Base-by-base conservation (phyloP, 192 early-diverging fungal genomes). In the Coemansia sp. region DNA sequence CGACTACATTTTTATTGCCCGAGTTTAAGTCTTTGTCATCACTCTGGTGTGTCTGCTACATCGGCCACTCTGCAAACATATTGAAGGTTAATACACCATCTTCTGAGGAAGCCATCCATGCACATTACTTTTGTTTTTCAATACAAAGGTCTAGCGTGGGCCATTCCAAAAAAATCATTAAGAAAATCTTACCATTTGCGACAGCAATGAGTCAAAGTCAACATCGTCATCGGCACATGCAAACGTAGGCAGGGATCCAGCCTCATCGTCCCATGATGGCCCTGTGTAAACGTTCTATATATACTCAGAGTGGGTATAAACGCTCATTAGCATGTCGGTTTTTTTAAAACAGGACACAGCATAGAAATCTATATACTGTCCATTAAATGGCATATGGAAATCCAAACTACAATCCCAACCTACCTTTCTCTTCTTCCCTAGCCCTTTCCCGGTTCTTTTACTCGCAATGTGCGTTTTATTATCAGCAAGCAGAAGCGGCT, bases 221-320 rank as follows among this genome's bases (percentile, higher is more conserved):
- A 76, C 52, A 59, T 59, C 15, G 37, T 81, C 79, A 53, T 70
- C 64, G 21, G 63, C 26, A 32, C 59, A 56, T 2, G 79, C 61
- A 18, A 71, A 76, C 40, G 79, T 76, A 15, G 79, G 79, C 18
- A 82, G 68, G 43, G 59, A 23, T 9, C 79, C 79, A n/a, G 79
- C 79, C 39, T 67, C 68, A 42, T 82, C 79, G 18, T 82, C 79
- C 79, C 79, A 82, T 11, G 68, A 82, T 11, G 79, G 79, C n/a
- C 79, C 75, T 39, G 76, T 56, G 21, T 76, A 81, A 11, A 72
- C 52, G 21, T 61, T 62, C 79, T 81, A 81, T 38, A 63, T 11
- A 9, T 6, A 19, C 23, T 16, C 10, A 1, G 32, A 32, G 9
- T 44, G 2, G 56, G 56, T 39, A 16, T 18, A 39, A 53, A 13